phyloP scores from a whole-genome alignment of 2,329 filamentous ascomycete species.

The Penicillium sp. region DNA sequence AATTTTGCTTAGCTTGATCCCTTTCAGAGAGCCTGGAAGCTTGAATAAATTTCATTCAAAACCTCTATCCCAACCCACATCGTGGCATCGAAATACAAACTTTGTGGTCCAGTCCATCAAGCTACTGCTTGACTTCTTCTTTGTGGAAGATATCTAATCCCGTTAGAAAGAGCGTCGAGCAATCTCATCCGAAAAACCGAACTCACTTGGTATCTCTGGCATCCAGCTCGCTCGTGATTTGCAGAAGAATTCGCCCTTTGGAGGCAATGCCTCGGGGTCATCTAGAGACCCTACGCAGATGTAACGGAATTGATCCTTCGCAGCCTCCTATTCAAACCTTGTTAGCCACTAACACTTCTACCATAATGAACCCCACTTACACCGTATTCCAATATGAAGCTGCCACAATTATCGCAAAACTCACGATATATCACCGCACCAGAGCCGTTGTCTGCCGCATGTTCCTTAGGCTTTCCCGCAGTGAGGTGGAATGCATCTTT shows the following conservation, averaged over 20 bases:
- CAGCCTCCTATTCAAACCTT: slow-evolving; percentile 23
- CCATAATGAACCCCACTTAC: slow-evolving; percentile 28
- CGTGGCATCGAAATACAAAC: neutral
- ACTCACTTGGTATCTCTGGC: slow-evolving; percentile 48
- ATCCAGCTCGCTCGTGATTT: slow-evolving; percentile 50
- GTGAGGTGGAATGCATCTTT: slow-evolving; percentile 44
- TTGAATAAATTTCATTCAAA: no score
- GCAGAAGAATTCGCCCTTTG: slow-evolving; percentile 58
- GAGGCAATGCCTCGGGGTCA: slow-evolving; percentile 48
- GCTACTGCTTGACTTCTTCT: slow-evolving; percentile 44
- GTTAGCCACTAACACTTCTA: neutral
- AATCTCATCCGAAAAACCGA: neutral
- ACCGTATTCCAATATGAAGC: slow-evolving; percentile 53
- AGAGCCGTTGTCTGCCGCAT: slow-evolving; percentile 52
- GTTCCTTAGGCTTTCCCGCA: slow-evolving; percentile 42
- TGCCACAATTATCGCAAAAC: slow-evolving; percentile 54
- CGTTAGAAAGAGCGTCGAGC: slow-evolving; percentile 5
- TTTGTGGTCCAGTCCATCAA: neutral
- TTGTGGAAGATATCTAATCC: slow-evolving; percentile 47
- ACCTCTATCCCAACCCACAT: no score
- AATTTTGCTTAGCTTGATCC: no score
- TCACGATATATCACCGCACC: slow-evolving; percentile 49
- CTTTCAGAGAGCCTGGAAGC: no score
- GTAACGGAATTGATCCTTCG: slow-evolving; percentile 39
- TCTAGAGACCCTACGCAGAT: slow-evolving; percentile 53